Base-by-base conservation (phyloP, 2,329 filamentous ascomycete species). In the Alternaria dauci region DNA sequence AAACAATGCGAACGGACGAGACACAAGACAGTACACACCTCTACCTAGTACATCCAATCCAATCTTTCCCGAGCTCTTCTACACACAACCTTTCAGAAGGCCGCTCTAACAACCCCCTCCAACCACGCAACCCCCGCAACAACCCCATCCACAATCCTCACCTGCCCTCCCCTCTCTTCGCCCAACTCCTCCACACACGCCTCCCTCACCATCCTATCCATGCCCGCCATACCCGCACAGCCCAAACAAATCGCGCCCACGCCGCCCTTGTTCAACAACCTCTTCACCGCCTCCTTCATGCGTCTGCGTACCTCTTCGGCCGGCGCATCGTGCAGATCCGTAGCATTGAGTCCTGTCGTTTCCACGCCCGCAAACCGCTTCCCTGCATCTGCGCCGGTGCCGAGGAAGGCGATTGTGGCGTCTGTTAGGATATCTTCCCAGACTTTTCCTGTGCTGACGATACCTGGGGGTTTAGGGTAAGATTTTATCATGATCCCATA, bases 201-300 rank as follows among this genome's bases (percentile, higher is more conserved):
- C 43, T 86, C 84, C 34, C 89, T 85, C 39, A 97, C 93, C 59
- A 89, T 89, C 41, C 87, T 83, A 69, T 95, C 91, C 79, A 97
- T 85, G 0, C 93, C 94, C 1, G 90, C 89, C 94, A 97, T 97
- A 0, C 93, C 94, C 3, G 92, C 94, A 76, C 94, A 97, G 0
- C 94, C 94, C 82, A 97, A 85, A 71, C 92, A 91, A 8, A 97
- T 87, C 25, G 89, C 91, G 5, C 83, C 82, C 0, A 94, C 86
- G 4, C 83, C 81, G 0, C 84, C 80, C 12, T 82, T 82, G 8
- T 74, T 76, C 28, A 96, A 78, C 26, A 97, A 80, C 52, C 84
- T 81, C 75, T 84, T 86, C 0, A 92, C 91, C 0, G 93, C 93
- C 16, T 87, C 84, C 66, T 84, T 88, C 74, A 97, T 87, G 71